Conservation (phyloP, 345 rosid genomes). For the Ricinus communis region DNA sequence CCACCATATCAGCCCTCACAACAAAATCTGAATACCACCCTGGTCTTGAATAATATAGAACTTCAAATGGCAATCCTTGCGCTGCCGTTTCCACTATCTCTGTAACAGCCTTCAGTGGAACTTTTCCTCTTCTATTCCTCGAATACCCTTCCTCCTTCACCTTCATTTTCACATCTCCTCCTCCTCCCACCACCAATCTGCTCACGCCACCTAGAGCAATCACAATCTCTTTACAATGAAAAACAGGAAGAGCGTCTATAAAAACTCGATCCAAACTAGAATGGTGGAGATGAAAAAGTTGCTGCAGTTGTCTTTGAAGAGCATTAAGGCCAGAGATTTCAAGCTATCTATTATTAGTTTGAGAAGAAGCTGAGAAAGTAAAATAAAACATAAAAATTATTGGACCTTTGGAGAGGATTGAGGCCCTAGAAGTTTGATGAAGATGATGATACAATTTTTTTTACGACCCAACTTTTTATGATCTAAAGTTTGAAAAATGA, state of each 20-base stretch:
- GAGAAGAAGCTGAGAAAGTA: slow-evolving; percentile 17
- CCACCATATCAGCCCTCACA: slow-evolving; percentile 76
- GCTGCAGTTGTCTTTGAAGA: slow-evolving; percentile 32
- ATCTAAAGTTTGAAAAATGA: too few relatives aligned
- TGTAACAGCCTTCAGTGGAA: slow-evolving; percentile 48
- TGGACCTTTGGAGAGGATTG: too few relatives aligned
- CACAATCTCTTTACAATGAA: slow-evolving; percentile 27
- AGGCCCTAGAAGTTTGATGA: too few relatives aligned
- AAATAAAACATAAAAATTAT: too few relatives aligned
- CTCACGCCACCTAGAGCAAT: slow-evolving; percentile 51
- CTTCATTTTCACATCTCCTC: slow-evolving; percentile 24
- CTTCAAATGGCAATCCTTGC: slow-evolving; percentile 62
- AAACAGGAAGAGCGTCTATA: slow-evolving; percentile 33
- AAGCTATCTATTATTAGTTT: slow-evolving; percentile 16
- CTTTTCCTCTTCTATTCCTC: slow-evolving; percentile 46
- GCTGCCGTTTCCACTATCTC: slow-evolving; percentile 58
- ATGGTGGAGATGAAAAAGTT: slow-evolving; percentile 34
- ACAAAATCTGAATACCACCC: slow-evolving; percentile 73
- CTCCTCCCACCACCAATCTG: slow-evolving; percentile 20
- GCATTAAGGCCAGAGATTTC: slow-evolving; percentile 19
- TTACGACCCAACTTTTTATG: too few relatives aligned
- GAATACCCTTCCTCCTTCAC: slow-evolving; percentile 23
- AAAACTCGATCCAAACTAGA: slow-evolving; percentile 30
- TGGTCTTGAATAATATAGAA: slow-evolving; percentile 68
- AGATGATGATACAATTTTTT: too few relatives aligned